Percentiles rank a stretch among this genome's conserved stretches.
Conservation (phyloP, 352 stramenopile genomes). For the Phytopythium cucurbitacearum region DNA sequence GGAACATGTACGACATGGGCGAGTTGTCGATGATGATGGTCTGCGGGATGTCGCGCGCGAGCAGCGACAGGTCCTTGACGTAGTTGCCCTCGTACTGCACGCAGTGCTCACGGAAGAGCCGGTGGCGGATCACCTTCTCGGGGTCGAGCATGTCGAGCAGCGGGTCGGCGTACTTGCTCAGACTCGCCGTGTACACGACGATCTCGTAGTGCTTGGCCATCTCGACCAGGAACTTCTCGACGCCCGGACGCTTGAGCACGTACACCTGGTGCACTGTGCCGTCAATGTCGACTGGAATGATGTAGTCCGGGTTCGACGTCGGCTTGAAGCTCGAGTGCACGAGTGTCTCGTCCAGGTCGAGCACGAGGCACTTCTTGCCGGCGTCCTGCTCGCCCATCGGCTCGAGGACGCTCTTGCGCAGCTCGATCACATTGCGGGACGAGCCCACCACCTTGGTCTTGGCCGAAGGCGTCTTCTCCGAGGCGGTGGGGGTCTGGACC, state of each 20-base stretch:
- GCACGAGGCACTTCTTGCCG: constrained; percentile 88
- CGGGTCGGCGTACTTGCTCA: constrained; percentile 97
- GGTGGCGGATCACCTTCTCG: constrained; percentile 83
- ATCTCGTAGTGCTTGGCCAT: constrained; percentile 98
- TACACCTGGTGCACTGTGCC: constrained; percentile 85
- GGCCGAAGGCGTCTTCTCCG: constrained; percentile 1
- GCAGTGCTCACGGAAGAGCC: constrained; percentile 93
- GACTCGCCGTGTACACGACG: constrained; percentile 97
- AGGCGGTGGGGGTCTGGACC: constrained; percentile 10
- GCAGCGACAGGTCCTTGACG: constrained; percentile 96
- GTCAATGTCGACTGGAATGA: constrained; percentile 97
- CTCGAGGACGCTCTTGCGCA: constrained; percentile 56
- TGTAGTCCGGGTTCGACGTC: constrained; percentile 92
- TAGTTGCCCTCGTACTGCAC: constrained; percentile 95
- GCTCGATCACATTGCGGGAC: constrained; percentile 33
- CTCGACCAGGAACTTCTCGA: constrained; percentile 95
- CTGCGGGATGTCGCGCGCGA: constrained; percentile 92
- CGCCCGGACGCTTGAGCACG: constrained; percentile 89
- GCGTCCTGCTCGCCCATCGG: constrained; percentile 36
- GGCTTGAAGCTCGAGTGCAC: constrained; percentile 96
- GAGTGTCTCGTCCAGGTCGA: constrained; percentile 98
- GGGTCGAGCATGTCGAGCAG: constrained; percentile 96
- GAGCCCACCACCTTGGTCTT: constrained; percentile 19
- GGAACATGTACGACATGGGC: constrained; percentile 97
- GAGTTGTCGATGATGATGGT: constrained; percentile 99